Evolutionary conservation across 306 rosid species (phyloP).

Genomic region (Mimosa pudica): DNA sequence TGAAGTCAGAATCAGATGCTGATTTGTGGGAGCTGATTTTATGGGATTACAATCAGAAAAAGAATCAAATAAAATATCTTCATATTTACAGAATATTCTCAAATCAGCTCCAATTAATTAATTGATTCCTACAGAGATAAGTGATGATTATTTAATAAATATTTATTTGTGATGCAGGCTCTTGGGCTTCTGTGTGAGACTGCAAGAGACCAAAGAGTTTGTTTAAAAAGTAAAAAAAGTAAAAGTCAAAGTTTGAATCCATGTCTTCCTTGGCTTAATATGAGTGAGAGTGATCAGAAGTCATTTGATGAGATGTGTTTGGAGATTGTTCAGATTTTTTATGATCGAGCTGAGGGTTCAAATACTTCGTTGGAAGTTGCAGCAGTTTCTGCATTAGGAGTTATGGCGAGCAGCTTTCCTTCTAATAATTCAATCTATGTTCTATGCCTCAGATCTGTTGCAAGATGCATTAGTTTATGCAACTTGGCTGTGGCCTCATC

Average conservation of each 20-base stretch:
- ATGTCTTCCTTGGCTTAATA: slow-evolving; percentile 52
- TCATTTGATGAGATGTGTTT: slow-evolving; percentile 58
- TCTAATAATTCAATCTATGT: slow-evolving; percentile 55
- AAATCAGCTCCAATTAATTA: too few species aligned
- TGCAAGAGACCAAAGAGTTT: slow-evolving; percentile 47
- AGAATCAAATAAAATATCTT: too few species aligned
- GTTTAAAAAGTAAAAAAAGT: slow-evolving; percentile 46
- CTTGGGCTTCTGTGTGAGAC: slow-evolving; percentile 78
- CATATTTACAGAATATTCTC: too few species aligned
- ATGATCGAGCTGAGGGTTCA: slow-evolving; percentile 49
- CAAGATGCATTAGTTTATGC: slow-evolving; percentile 48
- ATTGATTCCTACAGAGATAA: too few species aligned
- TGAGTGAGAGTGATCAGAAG: slow-evolving; percentile 55
- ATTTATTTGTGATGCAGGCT: slow-evolving; percentile 60
- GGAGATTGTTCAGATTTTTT: slow-evolving; percentile 60
- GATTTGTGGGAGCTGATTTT: too few species aligned
- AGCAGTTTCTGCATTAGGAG: slow-evolving; percentile 82
- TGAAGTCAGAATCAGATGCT: too few species aligned
- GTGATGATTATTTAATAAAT: slow-evolving; percentile 27
- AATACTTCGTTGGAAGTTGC: slow-evolving; percentile 72
- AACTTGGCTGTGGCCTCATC: slow-evolving; percentile 58
- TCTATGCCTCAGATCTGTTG: slow-evolving; percentile 63
- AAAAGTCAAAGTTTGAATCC: slow-evolving; percentile 42
- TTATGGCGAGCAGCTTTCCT: slow-evolving; percentile 65
- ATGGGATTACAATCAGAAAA: too few species aligned